Conservation (phyloP, 2,329 filamentous ascomycete species). For the Penicillium psychrosexuale region DNA sequence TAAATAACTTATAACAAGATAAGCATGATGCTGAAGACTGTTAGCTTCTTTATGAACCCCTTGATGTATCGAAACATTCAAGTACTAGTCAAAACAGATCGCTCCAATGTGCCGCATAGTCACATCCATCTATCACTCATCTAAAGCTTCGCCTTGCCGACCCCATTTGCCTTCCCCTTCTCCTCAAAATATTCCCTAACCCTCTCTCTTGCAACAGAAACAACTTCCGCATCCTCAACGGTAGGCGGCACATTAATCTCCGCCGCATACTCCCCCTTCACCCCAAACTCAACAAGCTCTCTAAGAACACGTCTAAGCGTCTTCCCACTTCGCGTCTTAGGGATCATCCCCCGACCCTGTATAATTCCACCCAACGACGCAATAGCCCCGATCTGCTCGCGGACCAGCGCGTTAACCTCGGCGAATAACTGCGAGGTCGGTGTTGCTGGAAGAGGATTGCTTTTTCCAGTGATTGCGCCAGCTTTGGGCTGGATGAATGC, state of each 20-base stretch:
- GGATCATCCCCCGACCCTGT: constrained; percentile 80
- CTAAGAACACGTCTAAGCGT: constrained; percentile 77
- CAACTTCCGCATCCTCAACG: constrained; percentile 73
- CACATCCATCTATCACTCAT: not conserved
- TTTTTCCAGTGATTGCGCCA: constrained; percentile 33
- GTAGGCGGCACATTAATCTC: constrained; percentile 75
- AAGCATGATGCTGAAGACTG: too few species aligned
- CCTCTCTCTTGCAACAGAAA: constrained; percentile 68
- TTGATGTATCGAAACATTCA: not conserved
- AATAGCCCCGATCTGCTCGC: constrained; percentile 81
- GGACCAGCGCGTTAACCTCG: constrained; percentile 55
- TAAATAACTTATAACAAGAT: too few species aligned
- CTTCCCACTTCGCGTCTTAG: constrained; percentile 89
- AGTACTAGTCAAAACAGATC: not conserved
- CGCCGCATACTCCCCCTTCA: constrained; percentile 68
- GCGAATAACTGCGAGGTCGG: constrained; percentile 46
- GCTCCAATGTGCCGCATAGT: not conserved
- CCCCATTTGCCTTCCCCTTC: constrained; percentile 20
- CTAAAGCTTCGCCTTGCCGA: constrained; percentile 46
- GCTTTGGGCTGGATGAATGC: constrained; percentile 70
- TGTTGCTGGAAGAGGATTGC: constrained; percentile 30
- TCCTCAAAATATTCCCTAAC: constrained; percentile 71
- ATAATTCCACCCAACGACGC: constrained; percentile 82
- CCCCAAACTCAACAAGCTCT: constrained; percentile 79
- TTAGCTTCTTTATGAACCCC: too few species aligned